Base-by-base conservation (phyloP, 768 basidiomycete species). In the Amanita inopinata region DNA sequence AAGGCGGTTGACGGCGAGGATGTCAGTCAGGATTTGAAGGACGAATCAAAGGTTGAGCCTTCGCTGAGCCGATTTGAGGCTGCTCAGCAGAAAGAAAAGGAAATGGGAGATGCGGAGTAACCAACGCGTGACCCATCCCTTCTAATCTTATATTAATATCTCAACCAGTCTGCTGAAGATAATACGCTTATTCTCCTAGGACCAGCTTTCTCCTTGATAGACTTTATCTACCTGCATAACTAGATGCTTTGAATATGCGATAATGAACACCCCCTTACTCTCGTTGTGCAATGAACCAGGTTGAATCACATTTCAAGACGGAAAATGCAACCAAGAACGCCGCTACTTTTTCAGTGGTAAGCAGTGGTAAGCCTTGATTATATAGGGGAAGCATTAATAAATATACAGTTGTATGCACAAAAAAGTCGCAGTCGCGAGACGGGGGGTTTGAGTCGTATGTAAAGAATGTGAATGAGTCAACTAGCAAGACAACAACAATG, bases 31-130 rank as follows among this genome's bases (percentile, higher is more conserved):
- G 38, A 46, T 25, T 24, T 38, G 37, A 32, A 33, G n/a, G 45
- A 46, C 23, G 37, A 38, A 18, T 46, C 38, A 4, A 38, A 38
- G 39, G 45, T 46, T 7, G 30, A 40, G 8, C 24, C 33, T 17
- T 24, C 31, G 12, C 6, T 38, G 8, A 19, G 8, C n/a, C 30
- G 37, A 5, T 38, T 31, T 12, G 43, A 45, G 43, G 37, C 24
- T 22, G 25, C 20, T 14, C 25, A 33, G 23, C 14, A 18, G 4
- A 14, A 38, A 28, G 36, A 45, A 23, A 33, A 15, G 22, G 36
- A 32, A n/a, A 14, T 6, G 20, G 9, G 7, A 17, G 17, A 35
- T 2, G 7, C 14, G 3, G n/a, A 6, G n/a, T 38, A 24, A 14
- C 12, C 5, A 15, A 14, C 14, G n/a, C 17, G 18, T 15, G 22